phyloP scores from a whole-genome alignment of 2,329 filamentous ascomycete genomes.

The Ophiostoma angusticollis region DNA sequence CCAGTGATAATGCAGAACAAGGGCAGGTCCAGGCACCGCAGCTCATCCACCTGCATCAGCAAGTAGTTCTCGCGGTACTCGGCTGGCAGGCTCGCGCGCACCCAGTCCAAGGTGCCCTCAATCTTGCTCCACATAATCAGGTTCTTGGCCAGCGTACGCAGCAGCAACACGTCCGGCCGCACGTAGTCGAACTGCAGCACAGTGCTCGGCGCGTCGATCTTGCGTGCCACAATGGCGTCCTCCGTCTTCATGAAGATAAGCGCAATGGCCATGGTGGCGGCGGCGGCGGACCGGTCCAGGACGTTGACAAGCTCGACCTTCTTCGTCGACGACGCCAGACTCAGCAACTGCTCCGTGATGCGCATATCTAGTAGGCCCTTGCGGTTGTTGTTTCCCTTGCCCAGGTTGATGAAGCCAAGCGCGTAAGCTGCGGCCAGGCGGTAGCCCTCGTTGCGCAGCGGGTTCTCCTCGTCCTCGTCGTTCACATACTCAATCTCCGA shows the following conservation, averaged over 20 bases:
- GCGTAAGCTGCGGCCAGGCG: conserved; percentile 87
- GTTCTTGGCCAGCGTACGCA: conserved; percentile 80
- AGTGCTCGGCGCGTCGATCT: conserved; percentile 87
- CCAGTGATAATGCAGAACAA: conserved; percentile 89
- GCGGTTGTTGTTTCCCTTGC: conserved; percentile 76
- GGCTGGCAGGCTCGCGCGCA: conserved; percentile 57
- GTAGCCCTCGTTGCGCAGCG: conserved; percentile 87
- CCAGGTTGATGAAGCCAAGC: conserved; percentile 86
- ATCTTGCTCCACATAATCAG: conserved; percentile 89
- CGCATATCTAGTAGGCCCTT: conserved; percentile 88
- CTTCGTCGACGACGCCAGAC: conserved; percentile 76
- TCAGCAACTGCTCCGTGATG: conserved; percentile 75
- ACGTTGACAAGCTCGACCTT: conserved; percentile 87
- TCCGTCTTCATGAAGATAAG: conserved; percentile 97
- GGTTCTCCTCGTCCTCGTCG: conserved; percentile 67
- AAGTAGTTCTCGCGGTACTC: conserved; percentile 52
- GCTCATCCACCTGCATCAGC: conserved; percentile 43
- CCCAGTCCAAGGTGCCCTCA: conserved; percentile 59
- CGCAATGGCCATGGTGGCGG: conserved; percentile 79
- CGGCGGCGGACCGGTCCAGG: conserved; percentile 81
- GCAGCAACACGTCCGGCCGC: conserved; percentile 78
- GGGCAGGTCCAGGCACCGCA: conserved; percentile 74
- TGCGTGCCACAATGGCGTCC: conserved; percentile 71
- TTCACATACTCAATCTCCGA: conserved; percentile 92
- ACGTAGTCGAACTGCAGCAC: conserved; percentile 90